Conservation (phyloP, 441 rosid species). For the Hura crepitans region DNA sequence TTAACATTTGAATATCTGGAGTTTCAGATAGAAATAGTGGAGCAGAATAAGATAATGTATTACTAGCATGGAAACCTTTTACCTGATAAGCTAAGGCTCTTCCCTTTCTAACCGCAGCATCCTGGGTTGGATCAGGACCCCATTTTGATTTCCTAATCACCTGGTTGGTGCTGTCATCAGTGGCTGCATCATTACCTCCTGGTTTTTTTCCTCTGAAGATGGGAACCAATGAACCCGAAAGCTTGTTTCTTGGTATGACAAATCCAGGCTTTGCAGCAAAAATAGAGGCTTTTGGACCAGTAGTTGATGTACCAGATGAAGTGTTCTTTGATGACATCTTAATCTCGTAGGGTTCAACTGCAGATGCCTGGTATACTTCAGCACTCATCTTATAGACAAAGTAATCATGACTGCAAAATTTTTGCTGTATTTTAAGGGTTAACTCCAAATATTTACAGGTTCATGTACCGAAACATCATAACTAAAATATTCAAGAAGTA, state of each 20-base stretch:
- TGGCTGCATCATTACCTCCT: slow-evolving; percentile 35
- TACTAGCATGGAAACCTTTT: slow-evolving; percentile 17
- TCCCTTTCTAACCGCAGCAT: slow-evolving; percentile 52
- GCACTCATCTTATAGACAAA: slow-evolving; percentile 22
- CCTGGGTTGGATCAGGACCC: slow-evolving; percentile 72
- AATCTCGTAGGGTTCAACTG: slow-evolving; percentile 12
- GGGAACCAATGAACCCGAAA: slow-evolving; percentile 80
- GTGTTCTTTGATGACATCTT: slow-evolving; percentile 35
- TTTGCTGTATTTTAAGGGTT: neutral
- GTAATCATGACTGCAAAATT: neutral
- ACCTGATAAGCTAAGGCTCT: slow-evolving; percentile 87
- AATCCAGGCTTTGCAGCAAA: slow-evolving; percentile 70
- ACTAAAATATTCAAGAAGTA: neutral
- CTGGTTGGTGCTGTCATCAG: slow-evolving; percentile 39
- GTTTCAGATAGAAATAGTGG: neutral
- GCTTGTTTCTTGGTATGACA: slow-evolving; percentile 86
- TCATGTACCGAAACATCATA: too few species aligned
- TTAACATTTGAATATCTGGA: neutral
- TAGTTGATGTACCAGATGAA: slow-evolving; percentile 30
- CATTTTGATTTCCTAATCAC: slow-evolving; percentile 75
- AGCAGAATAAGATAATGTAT: neutral
- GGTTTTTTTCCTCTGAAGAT: slow-evolving; percentile 46
- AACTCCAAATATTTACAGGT: neutral
- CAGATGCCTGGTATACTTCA: slow-evolving; percentile 28
- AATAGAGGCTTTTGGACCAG: slow-evolving; percentile 52